phyloP scores from a whole-genome alignment of 1,284 basidiomycete genomes.

The Takashimella koratensis region DNA sequence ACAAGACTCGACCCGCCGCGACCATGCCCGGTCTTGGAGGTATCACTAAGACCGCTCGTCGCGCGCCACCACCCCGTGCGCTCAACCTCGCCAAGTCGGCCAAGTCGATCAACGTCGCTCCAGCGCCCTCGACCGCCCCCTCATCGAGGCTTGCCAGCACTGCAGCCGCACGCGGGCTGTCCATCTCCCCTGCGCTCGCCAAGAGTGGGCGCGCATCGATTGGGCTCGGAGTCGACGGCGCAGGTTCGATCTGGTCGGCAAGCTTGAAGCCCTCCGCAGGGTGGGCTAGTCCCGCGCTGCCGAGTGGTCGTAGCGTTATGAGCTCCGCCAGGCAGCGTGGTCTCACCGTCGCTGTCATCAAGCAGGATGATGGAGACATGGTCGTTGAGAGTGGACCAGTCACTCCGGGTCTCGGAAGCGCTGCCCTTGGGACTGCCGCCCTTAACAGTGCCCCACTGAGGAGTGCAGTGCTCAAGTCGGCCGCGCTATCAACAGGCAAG shows the following conservation, averaged over 20 bases:
- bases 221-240: background rate
- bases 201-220: slow-evolving; percentile 6
- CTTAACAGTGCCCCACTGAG: background rate
- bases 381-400: slow-evolving; percentile 29
- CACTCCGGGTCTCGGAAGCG: slow-evolving; percentile 19
- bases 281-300: slow-evolving; percentile 29
- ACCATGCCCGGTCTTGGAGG: background rate
- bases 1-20: too few species aligned
- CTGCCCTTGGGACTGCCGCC: background rate
- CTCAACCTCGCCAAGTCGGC: background rate
- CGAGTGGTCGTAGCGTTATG: slow-evolving; percentile 11
- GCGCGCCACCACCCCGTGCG: background rate
- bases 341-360: slow-evolving; percentile 38
- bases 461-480: slow-evolving; percentile 7
- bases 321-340: slow-evolving; percentile 19
- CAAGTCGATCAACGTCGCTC: background rate
- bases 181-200: slow-evolving; percentile 25
- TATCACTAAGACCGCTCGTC: slow-evolving; percentile 1
- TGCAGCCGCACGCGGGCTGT: slow-evolving; percentile 24
- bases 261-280: slow-evolving; percentile 15
- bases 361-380: slow-evolving; percentile 25
- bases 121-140: slow-evolving; percentile 6
- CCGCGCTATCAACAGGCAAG: background rate
- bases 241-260: slow-evolving; percentile 31
- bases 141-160: slow-evolving; percentile 18